Base-by-base conservation (phyloP, 2,329 filamentous ascomycete genomes). In the Fusarium brachygibbosum region DNA sequence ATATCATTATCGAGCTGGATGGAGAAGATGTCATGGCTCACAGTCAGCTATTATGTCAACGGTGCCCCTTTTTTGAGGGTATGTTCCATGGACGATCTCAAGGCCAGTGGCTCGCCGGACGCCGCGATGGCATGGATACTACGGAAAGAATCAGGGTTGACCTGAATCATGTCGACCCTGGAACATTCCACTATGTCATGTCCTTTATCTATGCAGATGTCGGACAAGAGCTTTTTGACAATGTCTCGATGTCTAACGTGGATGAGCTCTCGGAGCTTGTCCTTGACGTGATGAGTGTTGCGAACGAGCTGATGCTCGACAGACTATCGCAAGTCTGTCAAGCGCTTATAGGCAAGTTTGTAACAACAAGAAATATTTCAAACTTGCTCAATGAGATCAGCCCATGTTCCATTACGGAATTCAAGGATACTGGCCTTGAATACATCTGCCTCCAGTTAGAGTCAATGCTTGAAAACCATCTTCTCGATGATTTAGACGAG, bases 221-320 rank as follows among this genome's bases (percentile, higher is more conserved):
- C 34, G 93, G 93, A 1, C 85, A 88, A 23, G 91, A 94, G 62
- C 82, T 98, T 2, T 98, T 99, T 74, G 89, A 97, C 69, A 84
- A 91, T 32, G 86, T 96, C 7, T 86, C 91, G 17, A 86, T 88
- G 35, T 82, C 87, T 17, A 90, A 90, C 63, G 80, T 97, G 8
- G 94, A 98, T 70, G 91, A 94, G 45, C 94, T 97, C 67, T 88
- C 94, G 6, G 94, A 98, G 72, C 83, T 96, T n/a, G 86, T 98
- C 11, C 87, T 98, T 81, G 94, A 97, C 72, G 92, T 98, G 44
- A 91, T 98, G 86, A 89, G 89, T 58, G 91, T 93, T 53, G 93
- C 94, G 14, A 96, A 99, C 76, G 95, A 99, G 79, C 82, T 99
- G 59, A 98, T 99, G 94, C 86, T 99, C 46, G 94, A 98, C 76